Evolutionary conservation across 2,329 filamentous ascomycete genomes (phyloP).

Genomic region (Ascochyta viciae-villosae): DNA sequence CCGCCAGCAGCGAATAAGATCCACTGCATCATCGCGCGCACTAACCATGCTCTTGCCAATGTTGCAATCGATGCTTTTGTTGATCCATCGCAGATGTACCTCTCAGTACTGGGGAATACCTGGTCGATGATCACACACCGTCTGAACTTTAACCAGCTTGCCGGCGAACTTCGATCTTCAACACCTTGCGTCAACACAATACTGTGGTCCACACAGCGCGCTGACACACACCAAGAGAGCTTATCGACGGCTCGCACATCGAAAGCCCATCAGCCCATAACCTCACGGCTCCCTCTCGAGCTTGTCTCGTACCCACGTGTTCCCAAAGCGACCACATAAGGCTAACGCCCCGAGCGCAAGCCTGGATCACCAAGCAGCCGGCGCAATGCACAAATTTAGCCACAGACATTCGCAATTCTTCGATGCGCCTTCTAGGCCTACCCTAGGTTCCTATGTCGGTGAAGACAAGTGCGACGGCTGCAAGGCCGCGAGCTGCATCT

Average conservation of each 20-base stretch:
- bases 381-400: constrained; percentile 6
- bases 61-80: background rate
- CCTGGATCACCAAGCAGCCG: constrained; percentile 1
- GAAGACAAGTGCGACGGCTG: background rate
- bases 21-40: background rate
- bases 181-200: background rate
- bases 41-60: background rate
- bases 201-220: background rate
- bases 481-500: constrained; percentile 3
- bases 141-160: background rate
- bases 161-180: background rate
- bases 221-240: background rate
- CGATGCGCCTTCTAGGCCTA: constrained; percentile 9
- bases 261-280: background rate
- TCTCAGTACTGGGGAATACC: background rate
- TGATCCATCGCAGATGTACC: background rate
- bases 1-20: background rate
- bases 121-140: constrained; percentile 1
- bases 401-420: constrained; percentile 5
- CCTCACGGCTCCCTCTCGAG: background rate
- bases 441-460: background rate
- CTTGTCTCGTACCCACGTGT: constrained; percentile 10
- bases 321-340: background rate
- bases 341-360: constrained; percentile 2
- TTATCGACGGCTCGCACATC: background rate